Base-by-base conservation (phyloP, 1,139 yeast species). In the Blastobotrys petasosporus region DNA sequence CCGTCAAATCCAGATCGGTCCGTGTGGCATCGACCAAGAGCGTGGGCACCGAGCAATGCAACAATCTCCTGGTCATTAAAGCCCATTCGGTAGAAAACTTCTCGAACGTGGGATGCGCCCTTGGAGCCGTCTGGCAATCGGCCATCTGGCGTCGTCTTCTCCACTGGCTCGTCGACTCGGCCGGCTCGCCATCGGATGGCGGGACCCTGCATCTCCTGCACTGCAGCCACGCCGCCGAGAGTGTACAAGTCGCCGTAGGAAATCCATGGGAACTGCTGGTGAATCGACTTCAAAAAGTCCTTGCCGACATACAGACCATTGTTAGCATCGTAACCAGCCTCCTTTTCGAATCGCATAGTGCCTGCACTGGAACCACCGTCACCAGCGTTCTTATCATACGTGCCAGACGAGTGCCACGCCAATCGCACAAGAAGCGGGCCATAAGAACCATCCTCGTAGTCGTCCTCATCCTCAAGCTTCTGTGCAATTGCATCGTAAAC, bases 201-300 rank as follows among this genome's bases (percentile, higher is more conserved):
- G 49, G 96, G 96, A 12, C 97, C 96, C 46, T 82, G 82, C 66
- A 83, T 65, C 66, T 86, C 96, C 69, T 88, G 96, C 47, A 88
- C 73, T 9, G 90, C 94, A 47, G 71, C 77, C 46, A 87, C 95
- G 54, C 96, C 96, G 42, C 82, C 94, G 38, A 88, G 71, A 17
- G 96, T 86, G 77, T 84, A 86, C 61, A 88, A 75, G 66, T 88
- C 97, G 60, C 96, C 96, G 64, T 85, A 75, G 25, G 88, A 79
- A 41, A 88, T 64, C 84, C 94, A 86, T 23, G 90, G 85, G 66
- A 75, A 80, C 62, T 79, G 66, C 38, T 70, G 70, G 45, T 71
- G 67, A 57, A 88, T 75, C 44, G 85, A 79, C 46, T 71, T 69
- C 56, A 86, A 70, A 63, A 85, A 85, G 50, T 75, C 73, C 53